Base-by-base conservation (phyloP, 768 basidiomycete species). In the Lactarius psammicola region DNA sequence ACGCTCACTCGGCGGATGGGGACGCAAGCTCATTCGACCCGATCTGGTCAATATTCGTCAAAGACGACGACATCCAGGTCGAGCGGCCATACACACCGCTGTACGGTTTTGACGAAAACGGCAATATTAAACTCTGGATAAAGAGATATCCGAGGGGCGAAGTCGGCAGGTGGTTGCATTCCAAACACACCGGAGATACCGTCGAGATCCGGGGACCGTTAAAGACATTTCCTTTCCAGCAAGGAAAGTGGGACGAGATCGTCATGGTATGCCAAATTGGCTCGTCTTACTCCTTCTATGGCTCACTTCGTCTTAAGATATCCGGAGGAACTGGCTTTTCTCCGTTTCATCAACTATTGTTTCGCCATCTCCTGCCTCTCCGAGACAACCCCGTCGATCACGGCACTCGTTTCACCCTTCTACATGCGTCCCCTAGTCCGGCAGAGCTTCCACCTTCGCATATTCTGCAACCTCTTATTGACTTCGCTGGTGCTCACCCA, bases 281-380 rank as follows among this genome's bases (percentile, higher is more conserved):
- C 11, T 23, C n/a, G 23, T 15, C 56, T 38, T 38, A 5, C 26
- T 6, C 17, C 9, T 28, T 33, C 10, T 36, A 26, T 59, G 38
- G 38, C 31, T 17, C 51, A 11, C 40, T 18, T n/a, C 59, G 63
- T 42, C n/a, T 13, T 9, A 49, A 94, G 92, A 87, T 94, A 62
- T 93, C 91, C 53, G 92, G 92, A 42, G 92, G 92, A 31, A 94
- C 92, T 5, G 92, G 93, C 33, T 87, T 94, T 57, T 88, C 92
- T 18, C 93, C 92, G 4, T 94, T 94, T 74, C 86, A 85, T 71
- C 92, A 94, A 72, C 79, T 94, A 23, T 79, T 93, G 64, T 81
- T 88, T 71, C 76, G 76, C 8, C 71, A 83, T 17, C 84, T 92
- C n/a, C 26, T 51, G 23, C 49, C 49, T 51, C 76, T 72, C 46